A percentile compares a stretch with the other conserved stretches of the same genome.
These are phyloP conservation scores for Xylaria castorea DNA, from an alignment of 495 filamentous ascomycete species.

Conservation along the genomic window DNA sequence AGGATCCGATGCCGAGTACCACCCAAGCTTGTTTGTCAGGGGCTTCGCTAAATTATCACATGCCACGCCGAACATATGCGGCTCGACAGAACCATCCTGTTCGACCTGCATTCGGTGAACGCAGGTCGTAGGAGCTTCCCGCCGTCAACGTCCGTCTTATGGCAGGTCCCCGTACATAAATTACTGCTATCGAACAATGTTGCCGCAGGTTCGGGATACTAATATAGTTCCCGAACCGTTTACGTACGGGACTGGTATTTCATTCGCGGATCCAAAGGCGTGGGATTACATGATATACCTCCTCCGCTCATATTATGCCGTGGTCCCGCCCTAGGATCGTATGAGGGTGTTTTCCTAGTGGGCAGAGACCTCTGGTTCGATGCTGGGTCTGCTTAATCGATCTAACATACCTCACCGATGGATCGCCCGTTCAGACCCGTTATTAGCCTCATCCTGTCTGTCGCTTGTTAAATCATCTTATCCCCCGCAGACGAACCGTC, in stretches of 20 bases:
- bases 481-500: constrained; percentile 16
- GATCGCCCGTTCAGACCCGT: constrained; percentile 23
- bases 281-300: constrained; percentile 11
- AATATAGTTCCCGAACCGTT: not conserved
- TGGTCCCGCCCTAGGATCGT: not conserved
- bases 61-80: constrained; percentile 2
- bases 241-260: not conserved
- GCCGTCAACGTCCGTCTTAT: not conserved
- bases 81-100: constrained; percentile 5
- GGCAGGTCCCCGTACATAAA: constrained; percentile 12
- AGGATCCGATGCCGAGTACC: not conserved
- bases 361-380: constrained; percentile 10
- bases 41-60: constrained; percentile 17
- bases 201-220: not conserved
- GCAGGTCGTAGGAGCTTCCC: constrained; percentile 17
- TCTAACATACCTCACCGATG: constrained; percentile 9
- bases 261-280: constrained; percentile 11
- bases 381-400: constrained; percentile 4
- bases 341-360: not conserved
- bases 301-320: not conserved
- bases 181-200: not conserved
- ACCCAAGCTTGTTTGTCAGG: not conserved
- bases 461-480: not conserved
- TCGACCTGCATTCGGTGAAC: constrained; percentile 9
- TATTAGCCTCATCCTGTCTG: constrained; percentile 14